These are phyloP conservation scores for Penicillium bialowiezense DNA, from an alignment of 495 filamentous ascomycete genomes.

Conservation along the genomic window DNA sequence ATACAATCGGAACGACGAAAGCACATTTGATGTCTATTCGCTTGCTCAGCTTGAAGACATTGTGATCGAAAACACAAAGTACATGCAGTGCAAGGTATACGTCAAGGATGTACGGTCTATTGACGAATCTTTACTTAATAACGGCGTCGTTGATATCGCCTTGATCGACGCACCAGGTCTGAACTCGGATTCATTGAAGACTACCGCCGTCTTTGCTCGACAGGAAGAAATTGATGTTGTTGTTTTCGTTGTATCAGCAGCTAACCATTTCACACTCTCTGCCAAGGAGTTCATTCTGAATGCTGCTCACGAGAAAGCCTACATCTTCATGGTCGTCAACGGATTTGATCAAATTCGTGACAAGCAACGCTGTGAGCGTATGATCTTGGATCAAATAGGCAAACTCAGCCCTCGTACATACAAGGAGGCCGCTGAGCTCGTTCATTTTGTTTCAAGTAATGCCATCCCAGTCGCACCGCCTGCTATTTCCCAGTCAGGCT, in stretches of 20 bases:
- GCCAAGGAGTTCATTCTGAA: constrained; percentile 96
- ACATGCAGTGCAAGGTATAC: constrained; percentile 95
- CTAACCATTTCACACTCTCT: constrained; percentile 94
- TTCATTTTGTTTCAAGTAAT: constrained; percentile 97
- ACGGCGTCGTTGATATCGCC: constrained; percentile 96
- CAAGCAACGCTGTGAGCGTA: constrained; percentile 79
- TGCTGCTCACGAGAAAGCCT: constrained; percentile 93
- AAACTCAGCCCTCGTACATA: constrained; percentile 83
- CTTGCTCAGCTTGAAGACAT: constrained; percentile 80
- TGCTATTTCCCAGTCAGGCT: constrained; percentile 46
- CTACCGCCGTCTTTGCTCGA: constrained; percentile 91
- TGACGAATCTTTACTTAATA: constrained; percentile 92
- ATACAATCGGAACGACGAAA: constrained; percentile 89
- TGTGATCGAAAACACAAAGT: constrained; percentile 80
- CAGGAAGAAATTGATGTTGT: constrained; percentile 99
- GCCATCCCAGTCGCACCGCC: constrained; percentile 73
- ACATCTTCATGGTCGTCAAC: constrained; percentile 99
- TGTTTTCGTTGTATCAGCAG: constrained; percentile 95
- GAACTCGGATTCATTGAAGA: constrained; percentile 94
- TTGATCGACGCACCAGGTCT: constrained; percentile 95
- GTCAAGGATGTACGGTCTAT: constrained; percentile 88
- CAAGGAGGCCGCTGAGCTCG: constrained; percentile 88
- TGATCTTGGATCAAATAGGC: constrained; percentile 86
- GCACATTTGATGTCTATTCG: constrained; percentile 83
- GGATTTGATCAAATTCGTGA: constrained; percentile 92